These are phyloP conservation scores for Blastobotrys arbuscula DNA, from an alignment of 1,139 yeast species.

Conservation along the genomic window DNA sequence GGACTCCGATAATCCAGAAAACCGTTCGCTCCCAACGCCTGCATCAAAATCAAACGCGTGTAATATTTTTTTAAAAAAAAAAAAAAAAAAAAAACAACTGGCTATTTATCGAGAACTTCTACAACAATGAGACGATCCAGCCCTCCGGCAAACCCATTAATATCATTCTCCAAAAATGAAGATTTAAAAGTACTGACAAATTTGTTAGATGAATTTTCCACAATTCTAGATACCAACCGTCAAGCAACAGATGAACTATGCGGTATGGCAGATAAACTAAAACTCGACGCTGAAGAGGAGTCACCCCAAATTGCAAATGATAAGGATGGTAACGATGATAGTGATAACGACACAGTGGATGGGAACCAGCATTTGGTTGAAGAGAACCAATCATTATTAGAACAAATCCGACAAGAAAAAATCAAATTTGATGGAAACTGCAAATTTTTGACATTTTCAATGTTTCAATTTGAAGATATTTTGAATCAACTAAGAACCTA, in stretches of 20 bases:
- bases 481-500: conserved; percentile 23
- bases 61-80: too few relatives aligned
- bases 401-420: conserved; percentile 18
- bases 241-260: conserved; percentile 27
- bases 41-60: too few relatives aligned
- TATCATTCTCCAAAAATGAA: conserved; percentile 22
- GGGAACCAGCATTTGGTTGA: conserved; percentile 3
- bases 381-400: conserved; percentile 18
- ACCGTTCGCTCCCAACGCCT: too few relatives aligned
- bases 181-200: conserved; percentile 28
- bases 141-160: conserved; percentile 4
- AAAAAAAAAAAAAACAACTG: too few relatives aligned
- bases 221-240: conserved; percentile 25
- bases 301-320: too few relatives aligned
- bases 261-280: conserved; percentile 27
- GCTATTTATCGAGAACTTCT: too few relatives aligned
- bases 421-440: conserved; percentile 19
- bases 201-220: conserved; percentile 26
- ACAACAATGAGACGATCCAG: too few relatives aligned
- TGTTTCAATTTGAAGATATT: conserved; percentile 23
- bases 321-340: conserved; percentile 2
- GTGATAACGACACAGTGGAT: conserved; percentile 13
- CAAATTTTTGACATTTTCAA: conserved; percentile 20
- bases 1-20: too few relatives aligned
- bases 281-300: conserved; percentile 13